Percentiles rank a stretch among this genome's conserved stretches.
Conservation (phyloP, 148 eudicot genomes). For the Mesembryanthemum crystallinum region DNA sequence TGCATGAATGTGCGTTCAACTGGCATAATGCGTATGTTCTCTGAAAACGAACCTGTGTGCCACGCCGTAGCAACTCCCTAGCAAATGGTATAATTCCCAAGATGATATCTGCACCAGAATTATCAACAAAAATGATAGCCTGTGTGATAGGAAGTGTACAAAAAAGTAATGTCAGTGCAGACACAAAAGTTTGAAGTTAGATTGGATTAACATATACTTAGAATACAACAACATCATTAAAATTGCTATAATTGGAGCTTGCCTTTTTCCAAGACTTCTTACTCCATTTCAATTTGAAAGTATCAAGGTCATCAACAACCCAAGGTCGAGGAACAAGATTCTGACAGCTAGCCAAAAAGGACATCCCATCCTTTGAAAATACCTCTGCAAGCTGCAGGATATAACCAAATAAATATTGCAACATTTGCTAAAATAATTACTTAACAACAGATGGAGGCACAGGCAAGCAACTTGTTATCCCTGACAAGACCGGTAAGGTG, state of each 20-base stretch:
- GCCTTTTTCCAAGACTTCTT: conserved; percentile 89
- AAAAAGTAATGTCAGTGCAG: conserved; percentile 27
- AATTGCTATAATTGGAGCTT: conserved; percentile 15
- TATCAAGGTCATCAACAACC: conserved; percentile 96
- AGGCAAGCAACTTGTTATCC: background rate
- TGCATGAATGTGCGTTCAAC: background rate
- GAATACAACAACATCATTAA: background rate
- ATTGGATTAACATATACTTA: background rate
- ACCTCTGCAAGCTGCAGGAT: conserved; percentile 90
- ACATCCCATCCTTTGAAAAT: conserved; percentile 94
- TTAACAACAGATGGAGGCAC: background rate
- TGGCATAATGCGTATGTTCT: conserved; percentile 4
- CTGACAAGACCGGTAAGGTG: background rate
- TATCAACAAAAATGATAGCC: conserved; percentile 96
- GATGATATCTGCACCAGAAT: conserved; percentile 95
- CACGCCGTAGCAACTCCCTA: conserved; percentile 85
- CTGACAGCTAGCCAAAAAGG: conserved; percentile 92
- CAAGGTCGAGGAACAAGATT: conserved; percentile 95
- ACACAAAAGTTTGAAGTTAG: background rate
- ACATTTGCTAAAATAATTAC: background rate
- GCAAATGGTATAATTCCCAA: conserved; percentile 97
- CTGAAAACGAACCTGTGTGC: conserved; percentile 66
- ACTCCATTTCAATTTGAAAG: conserved; percentile 64
- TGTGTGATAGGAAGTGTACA: conserved; percentile 42
- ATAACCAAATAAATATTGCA: conserved; percentile 1